Conservation (phyloP, 495 filamentous ascomycete genomes). For the Trichoderma reesei region DNA sequence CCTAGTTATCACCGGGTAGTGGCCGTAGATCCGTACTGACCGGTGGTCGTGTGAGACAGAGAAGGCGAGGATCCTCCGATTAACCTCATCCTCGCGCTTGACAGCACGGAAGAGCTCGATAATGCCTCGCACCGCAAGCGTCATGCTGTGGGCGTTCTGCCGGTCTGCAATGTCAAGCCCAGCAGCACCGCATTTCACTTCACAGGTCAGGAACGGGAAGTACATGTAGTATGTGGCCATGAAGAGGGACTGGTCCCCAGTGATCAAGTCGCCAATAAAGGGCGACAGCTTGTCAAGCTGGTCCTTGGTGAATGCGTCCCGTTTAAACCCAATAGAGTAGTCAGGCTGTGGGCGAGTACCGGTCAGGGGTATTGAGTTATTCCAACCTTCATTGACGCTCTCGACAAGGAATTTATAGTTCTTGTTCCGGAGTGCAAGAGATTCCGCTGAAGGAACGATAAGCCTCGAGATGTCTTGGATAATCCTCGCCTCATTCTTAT, state of each 20-base stretch:
- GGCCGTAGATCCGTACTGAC: slow-evolving; percentile 28
- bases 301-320: slow-evolving; percentile 30
- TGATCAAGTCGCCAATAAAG: slow-evolving; percentile 22
- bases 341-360: slow-evolving; percentile 32
- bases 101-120: slow-evolving; percentile 26
- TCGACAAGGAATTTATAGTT: slow-evolving; percentile 28
- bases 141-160: slow-evolving; percentile 20
- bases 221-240: slow-evolving; percentile 32
- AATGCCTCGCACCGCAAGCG: slow-evolving; percentile 25
- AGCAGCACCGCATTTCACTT: slow-evolving; percentile 16
- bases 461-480: slow-evolving; percentile 30
- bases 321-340: slow-evolving; percentile 33
- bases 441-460: slow-evolving; percentile 30
- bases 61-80: slow-evolving; percentile 33
- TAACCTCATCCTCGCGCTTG: slow-evolving; percentile 26
- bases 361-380: slow-evolving; percentile 24
- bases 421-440: slow-evolving; percentile 20
- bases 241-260: slow-evolving; percentile 23
- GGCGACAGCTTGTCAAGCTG: slow-evolving; percentile 32
- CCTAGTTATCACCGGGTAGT: slow-evolving; percentile 25
- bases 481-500: slow-evolving; percentile 30
- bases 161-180: background rate
- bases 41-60: slow-evolving; percentile 35
- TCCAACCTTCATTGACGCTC: slow-evolving; percentile 36
- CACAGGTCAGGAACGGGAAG: slow-evolving; percentile 32